These are phyloP conservation scores for Helicostylum pulchrum DNA, from an alignment of 192 early-diverging fungal species.

Conservation along the genomic window DNA sequence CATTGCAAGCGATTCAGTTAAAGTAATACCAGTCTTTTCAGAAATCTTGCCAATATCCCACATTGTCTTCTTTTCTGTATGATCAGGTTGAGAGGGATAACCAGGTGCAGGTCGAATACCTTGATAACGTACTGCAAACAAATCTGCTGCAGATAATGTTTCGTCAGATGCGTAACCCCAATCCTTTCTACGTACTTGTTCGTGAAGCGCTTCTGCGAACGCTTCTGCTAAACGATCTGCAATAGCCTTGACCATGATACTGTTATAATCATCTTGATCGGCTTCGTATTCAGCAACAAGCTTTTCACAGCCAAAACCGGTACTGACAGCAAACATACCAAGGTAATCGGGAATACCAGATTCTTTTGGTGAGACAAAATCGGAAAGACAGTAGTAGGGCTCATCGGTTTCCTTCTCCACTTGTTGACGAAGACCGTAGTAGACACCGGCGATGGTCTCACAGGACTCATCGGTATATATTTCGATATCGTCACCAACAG, in stretches of 20 bases:
- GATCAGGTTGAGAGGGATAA: conserved; percentile 94
- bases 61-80: conserved; percentile 92
- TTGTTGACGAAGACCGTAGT: conserved; percentile 87
- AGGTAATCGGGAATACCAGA: conserved; percentile 81
- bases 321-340: conserved; percentile 86
- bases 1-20: conserved; percentile 96
- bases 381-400: conserved; percentile 84
- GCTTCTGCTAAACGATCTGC: conserved; percentile 94
- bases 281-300: conserved; percentile 74
- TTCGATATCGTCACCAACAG: conserved; percentile 86
- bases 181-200: conserved; percentile 78
- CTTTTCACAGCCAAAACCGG: conserved; percentile 89
- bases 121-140: conserved; percentile 91
- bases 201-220: conserved; percentile 86
- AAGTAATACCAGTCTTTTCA: conserved; percentile 75
- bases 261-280: conserved; percentile 85
- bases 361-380: conserved; percentile 85
- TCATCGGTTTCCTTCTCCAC: conserved; percentile 83
- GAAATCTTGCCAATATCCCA: conserved; percentile 84
- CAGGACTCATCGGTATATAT: conserved; percentile 79
- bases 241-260: conserved; percentile 94
- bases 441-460: conserved; percentile 63
- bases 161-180: conserved; percentile 91
- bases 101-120: conserved; percentile 95
- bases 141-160: conserved; percentile 68